Base-by-base conservation (phyloP, 148 eudicot genomes). In the Silene latifolia region DNA sequence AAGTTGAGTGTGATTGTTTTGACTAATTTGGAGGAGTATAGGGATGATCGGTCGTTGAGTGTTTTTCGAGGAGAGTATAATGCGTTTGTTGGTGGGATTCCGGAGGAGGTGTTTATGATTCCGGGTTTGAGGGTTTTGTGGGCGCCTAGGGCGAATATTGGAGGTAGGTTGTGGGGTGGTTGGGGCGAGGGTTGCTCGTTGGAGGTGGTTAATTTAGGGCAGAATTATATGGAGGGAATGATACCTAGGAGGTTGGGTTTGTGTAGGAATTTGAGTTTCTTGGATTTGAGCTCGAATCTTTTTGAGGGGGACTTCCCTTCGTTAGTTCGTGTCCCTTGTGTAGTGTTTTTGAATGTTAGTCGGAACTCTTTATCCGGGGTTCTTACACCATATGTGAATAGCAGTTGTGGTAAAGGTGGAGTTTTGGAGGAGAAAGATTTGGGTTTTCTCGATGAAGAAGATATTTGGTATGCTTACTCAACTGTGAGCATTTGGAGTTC, bases 91-190 rank as follows among this genome's bases (percentile, higher is more conserved):
- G 89, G 91, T 8, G 85, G 76, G 1, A 69, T 88, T 25, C 88
- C 89, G 47, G 59, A 60, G 6, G 85, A 86, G 76, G 77, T 86
- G 3, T 78, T 82, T 9, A 75, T 66, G 76, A 80, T 88, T 35
- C 88, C 89, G 23, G 76, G 65, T 60, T 85, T 88, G 77, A 79
- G 78, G 80, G 76, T 86, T 29, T 67, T 88, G 8, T 88, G 89
- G 91, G 89, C 87, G 18, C 92, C 92, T 57, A 86, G 88, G 75
- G 86, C 87, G 19, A 86, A 85, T 68, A 78, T 88, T 25, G 85
- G 81, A 8, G 89, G 88, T n/a, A 57, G 62, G 5, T 81, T 88
- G 84, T 83, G 75, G 7, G 23, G 48, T 42, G 63, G 51, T 24
- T 88, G 88, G 92, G 70, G 54, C 8, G 68, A 56, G 39, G 48